Percentiles rank a stretch among this genome's conserved stretches.
phyloP scores from a whole-genome alignment of 805 yeast genomes.

The Yarrowia sp. region DNA sequence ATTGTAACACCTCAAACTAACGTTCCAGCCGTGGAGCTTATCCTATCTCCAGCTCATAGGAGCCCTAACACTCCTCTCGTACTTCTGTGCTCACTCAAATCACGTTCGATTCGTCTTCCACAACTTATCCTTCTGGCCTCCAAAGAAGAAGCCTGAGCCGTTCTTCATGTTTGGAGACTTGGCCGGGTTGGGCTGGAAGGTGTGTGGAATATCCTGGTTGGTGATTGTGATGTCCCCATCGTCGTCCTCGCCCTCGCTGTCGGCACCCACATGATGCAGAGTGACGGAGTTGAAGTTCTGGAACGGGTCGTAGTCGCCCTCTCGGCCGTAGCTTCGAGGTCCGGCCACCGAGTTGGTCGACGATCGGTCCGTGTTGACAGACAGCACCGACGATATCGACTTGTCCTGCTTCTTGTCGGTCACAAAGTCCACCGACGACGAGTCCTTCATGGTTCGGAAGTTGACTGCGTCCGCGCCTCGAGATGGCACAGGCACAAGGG shows the following conservation, averaged over 20 bases:
- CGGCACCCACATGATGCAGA: conserved; percentile 72
- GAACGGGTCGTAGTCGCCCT: conserved; percentile 67
- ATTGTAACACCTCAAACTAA: background rate
- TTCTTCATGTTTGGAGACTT: conserved; percentile 38
- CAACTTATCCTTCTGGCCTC: conserved; percentile 31
- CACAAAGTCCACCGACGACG: conserved; percentile 49
- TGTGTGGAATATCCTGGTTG: conserved; percentile 30
- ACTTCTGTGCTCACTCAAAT: background rate
- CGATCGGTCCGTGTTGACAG: conserved; percentile 39
- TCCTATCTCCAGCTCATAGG: too few relatives aligned
- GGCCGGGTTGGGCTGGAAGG: conserved; percentile 42
- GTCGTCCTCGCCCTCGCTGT: conserved; percentile 56
- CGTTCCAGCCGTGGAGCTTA: background rate
- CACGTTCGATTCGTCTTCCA: conserved; percentile 29
- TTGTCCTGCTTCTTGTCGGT: conserved; percentile 39
- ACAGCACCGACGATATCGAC: conserved; percentile 33
- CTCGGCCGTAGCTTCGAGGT: conserved; percentile 45
- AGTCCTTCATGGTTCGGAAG: conserved; percentile 46
- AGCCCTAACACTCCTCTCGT: background rate
- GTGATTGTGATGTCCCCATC: conserved; percentile 44
- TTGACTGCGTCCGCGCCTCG: conserved; percentile 59
- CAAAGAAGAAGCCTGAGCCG: conserved; percentile 32
- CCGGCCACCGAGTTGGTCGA: conserved; percentile 31
- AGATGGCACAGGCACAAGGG: conserved; percentile 86
- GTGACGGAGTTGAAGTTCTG: conserved; percentile 86